Evolutionary conservation across 306 rosid genomes (phyloP).

Genomic region (Acacia melanoxylon): DNA sequence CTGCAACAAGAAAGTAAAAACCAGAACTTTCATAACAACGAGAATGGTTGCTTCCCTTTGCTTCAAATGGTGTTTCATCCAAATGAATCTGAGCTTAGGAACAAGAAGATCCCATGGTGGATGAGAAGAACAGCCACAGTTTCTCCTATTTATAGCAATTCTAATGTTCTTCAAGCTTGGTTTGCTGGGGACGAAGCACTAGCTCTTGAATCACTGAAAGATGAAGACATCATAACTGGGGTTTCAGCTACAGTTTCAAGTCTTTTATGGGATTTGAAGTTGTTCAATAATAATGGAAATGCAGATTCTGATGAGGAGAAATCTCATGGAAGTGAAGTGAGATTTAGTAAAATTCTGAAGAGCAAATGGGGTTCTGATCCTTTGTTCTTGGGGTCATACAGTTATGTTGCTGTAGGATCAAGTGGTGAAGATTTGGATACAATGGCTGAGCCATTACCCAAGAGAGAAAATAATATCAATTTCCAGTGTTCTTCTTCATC

Average conservation of each 20-base stretch:
- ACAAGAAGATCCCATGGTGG: conserved; percentile 67
- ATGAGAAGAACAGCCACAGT: conserved; percentile 59
- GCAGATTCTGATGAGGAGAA: neutral
- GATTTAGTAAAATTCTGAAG: neutral
- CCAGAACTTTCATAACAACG: conserved; percentile 15
- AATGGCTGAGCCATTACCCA: conserved; percentile 3
- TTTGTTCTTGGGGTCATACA: conserved; percentile 9
- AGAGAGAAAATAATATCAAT: neutral
- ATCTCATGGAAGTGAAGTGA: conserved; percentile 4
- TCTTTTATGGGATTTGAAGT: neutral
- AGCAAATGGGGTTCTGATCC: conserved; percentile 14
- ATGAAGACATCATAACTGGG: conserved; percentile 54
- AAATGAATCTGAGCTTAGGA: conserved; percentile 49
- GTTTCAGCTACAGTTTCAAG: conserved; percentile 2
- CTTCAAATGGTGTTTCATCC: conserved; percentile 79
- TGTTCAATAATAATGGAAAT: neutral
- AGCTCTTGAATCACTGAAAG: conserved; percentile 52
- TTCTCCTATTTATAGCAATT: conserved; percentile 50
- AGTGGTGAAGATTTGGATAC: conserved; percentile 13
- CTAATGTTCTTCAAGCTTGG: conserved; percentile 62
- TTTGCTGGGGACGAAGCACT: conserved; percentile 69
- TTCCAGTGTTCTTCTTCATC: neutral
- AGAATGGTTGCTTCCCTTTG: conserved; percentile 55
- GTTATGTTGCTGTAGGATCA: conserved; percentile 9
- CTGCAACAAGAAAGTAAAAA: conserved; percentile 39